Evolutionary conservation across 495 filamentous ascomycete genomes (phyloP), one percentile per base, ranked within the genome.

Genomic region (Xylaria cubensis): DNA sequence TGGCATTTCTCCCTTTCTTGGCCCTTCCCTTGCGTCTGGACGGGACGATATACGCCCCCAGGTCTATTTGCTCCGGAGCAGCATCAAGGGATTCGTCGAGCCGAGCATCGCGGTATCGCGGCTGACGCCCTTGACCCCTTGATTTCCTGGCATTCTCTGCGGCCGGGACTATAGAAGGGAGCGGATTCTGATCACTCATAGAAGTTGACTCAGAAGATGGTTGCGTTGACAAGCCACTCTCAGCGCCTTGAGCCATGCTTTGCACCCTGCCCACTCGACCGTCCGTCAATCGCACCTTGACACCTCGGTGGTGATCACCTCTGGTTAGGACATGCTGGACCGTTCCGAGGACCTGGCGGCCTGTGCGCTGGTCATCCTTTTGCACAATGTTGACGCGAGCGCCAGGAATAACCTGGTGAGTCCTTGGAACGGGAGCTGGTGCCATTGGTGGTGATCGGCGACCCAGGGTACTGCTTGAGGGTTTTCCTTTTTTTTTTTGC

Each of bases 261-360:
- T 61, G 58, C 32, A 61, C 58, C 19, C 58, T 61, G 58, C 58
- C 58, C 9, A 93, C 85, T 59, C 89, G 83, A 6, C 92, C 92
- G 79, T 92, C 89, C 19, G 80, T 76, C 2, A 93, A 80, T 3
- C 90, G 86, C 19, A 94, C 92, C 81, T 94, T 94, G 81, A 94
- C 91, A 62, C 92, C 92, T 41, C 90, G 84, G n/a, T 90, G 89
- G 73, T 94, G 92, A 67, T 93, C 86, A 15, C 90, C 91, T 10
- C 83, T 77, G n/a, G 92, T 93, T 26, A 93, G 81, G 8, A 93
- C 79, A 24, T 91, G 86, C 41, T 80, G 80, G 4, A 93, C 87
- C 0, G 81, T 79, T 12, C 92, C 92, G 58, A 82, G 80, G 2
- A 92, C 90, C 74, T 91, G 87, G 50, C 86, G 86, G 13, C 91